Evolutionary conservation across 2,329 filamentous ascomycete genomes (phyloP).

Genomic region (Fonsecaea multimorphosa): DNA sequence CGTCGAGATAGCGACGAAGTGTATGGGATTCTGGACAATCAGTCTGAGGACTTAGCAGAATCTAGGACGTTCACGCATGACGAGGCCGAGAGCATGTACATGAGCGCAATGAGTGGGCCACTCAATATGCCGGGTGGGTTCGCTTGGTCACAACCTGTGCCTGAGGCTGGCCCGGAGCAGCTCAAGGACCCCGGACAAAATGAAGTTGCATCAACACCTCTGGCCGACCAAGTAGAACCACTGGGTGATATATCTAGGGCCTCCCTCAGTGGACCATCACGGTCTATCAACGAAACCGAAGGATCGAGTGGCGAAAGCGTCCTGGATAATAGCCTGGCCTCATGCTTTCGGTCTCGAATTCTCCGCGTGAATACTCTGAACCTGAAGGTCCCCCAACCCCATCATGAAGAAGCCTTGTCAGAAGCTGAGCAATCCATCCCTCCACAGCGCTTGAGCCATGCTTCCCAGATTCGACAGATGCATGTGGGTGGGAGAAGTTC

Average conservation of each 20-base stretch:
- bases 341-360: conserved; percentile 31
- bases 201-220: conserved; percentile 5
- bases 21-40: background rate
- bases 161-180: conserved; percentile 6
- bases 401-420: conserved; percentile 8
- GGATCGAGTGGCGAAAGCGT: conserved; percentile 28
- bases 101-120: conserved; percentile 60
- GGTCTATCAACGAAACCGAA: conserved; percentile 15
- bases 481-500: conserved; percentile 15
- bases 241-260: background rate
- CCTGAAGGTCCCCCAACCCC: conserved; percentile 25
- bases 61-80: conserved; percentile 57
- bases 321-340: conserved; percentile 27
- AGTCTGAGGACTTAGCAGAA: conserved; percentile 49
- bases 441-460: conserved; percentile 6
- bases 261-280: background rate
- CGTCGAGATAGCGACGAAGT: background rate
- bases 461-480: conserved; percentile 11
- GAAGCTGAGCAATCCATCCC: background rate
- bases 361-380: conserved; percentile 20
- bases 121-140: conserved; percentile 34
- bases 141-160: conserved; percentile 20
- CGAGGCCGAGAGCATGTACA: conserved; percentile 59
- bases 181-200: background rate
- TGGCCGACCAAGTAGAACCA: background rate